These are phyloP conservation scores for Terfezia boudieri DNA, from an alignment of 495 filamentous ascomycete genomes.

Conservation along the genomic window DNA sequence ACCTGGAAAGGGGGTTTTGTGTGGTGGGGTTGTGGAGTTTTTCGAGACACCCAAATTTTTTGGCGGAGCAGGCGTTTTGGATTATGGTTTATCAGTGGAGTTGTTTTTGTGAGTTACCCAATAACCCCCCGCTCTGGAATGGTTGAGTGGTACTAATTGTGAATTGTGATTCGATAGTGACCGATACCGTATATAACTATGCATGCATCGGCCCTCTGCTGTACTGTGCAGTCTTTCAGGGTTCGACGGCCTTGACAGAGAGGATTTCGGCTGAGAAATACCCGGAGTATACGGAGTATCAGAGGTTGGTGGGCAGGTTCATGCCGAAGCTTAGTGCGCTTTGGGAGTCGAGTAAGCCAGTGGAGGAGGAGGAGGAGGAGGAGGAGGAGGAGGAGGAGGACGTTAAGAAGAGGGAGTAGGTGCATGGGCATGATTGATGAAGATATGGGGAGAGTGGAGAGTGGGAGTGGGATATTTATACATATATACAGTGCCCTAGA, in stretches of 20 bases:
- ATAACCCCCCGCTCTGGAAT: too few species aligned
- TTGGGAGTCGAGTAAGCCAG: constrained; percentile 2
- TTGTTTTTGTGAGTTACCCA: constrained; percentile 24
- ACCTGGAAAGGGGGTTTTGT: constrained; percentile 81
- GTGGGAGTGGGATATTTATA: background rate
- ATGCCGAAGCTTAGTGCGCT: constrained; percentile 33
- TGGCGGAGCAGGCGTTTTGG: constrained; percentile 85
- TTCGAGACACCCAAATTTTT: constrained; percentile 84
- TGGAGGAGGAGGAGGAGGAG: background rate
- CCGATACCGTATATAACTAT: constrained; percentile 54
- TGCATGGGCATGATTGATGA: background rate
- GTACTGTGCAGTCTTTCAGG: constrained; percentile 67
- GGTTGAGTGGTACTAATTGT: background rate
- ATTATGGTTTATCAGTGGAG: constrained; percentile 66
- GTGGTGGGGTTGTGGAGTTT: constrained; percentile 67
- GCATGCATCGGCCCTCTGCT: constrained; percentile 42
- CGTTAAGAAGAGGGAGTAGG: constrained; percentile 4
- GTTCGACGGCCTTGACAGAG: constrained; percentile 72
- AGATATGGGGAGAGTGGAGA: background rate
- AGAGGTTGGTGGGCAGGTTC: constrained; percentile 59
- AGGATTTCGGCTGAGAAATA: constrained; percentile 60
- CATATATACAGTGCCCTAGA: too few species aligned
- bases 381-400: background rate
- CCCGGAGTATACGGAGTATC: constrained; percentile 68
- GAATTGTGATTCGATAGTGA: constrained; percentile 22